Conservation (phyloP, 169 alveolate species). For the Plasmodium knowlesi region DNA sequence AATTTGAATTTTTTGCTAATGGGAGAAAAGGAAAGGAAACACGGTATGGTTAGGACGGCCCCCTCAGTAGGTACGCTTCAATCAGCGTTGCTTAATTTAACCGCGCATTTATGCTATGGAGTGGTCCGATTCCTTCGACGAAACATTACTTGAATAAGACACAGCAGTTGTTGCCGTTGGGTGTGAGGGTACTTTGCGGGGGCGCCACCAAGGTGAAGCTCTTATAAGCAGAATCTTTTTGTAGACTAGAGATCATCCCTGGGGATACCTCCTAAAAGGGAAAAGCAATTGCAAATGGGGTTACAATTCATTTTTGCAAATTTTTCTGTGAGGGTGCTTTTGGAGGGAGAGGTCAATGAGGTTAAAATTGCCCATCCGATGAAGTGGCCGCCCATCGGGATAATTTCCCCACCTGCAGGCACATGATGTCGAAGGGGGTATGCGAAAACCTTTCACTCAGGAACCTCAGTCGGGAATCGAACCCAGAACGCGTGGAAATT, state of each 20-base stretch:
- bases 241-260: not conserved
- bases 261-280: conserved; percentile 34
- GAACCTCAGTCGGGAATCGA: not conserved
- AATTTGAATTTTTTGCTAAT: conserved; percentile 39
- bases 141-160: conserved; percentile 15
- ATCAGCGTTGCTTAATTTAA: not conserved
- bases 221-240: not conserved
- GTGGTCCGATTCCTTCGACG: no score
- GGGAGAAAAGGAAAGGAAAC: not conserved
- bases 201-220: conserved; percentile 9
- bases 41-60: not conserved
- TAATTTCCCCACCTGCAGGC: conserved; percentile 14
- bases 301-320: not conserved
- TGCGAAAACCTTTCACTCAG: not conserved
- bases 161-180: conserved; percentile 52
- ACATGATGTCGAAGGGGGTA: conserved; percentile 10
- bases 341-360: not conserved
- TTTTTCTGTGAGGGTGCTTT: not conserved
- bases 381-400: not conserved
- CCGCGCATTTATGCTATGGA: not conserved
- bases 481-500: not conserved
- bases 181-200: not conserved
- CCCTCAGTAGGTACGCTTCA: not conserved
- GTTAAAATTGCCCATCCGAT: not conserved
- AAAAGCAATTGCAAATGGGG: not conserved